These are phyloP conservation scores for Lablab purpureus DNA, from an alignment of 306 rosid species.

Conservation along the genomic window DNA sequence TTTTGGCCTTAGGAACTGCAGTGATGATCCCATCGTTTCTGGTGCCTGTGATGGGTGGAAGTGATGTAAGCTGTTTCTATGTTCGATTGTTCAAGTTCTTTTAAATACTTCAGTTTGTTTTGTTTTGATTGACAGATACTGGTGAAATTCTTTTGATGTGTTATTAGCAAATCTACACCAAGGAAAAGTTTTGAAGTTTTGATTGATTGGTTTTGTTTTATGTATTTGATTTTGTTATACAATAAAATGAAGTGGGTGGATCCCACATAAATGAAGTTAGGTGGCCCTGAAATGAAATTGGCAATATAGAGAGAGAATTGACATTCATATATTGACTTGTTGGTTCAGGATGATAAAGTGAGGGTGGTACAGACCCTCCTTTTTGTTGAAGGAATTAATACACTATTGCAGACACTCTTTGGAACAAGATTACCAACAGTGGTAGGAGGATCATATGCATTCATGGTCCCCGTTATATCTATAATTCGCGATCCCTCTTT, in stretches of 20 bases:
- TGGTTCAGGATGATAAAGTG: slow-evolving; percentile 88
- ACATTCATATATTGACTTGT: slow-evolving; percentile 22
- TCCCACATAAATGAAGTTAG: slow-evolving; percentile 32
- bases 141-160: not conserved
- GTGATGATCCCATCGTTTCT: slow-evolving; percentile 98
- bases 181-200: not conserved
- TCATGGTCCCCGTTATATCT: slow-evolving; percentile 97
- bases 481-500: slow-evolving; percentile 81
- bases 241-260: slow-evolving; percentile 26
- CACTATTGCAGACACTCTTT: slow-evolving; percentile 91
- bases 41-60: slow-evolving; percentile 95
- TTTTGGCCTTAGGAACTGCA: slow-evolving; percentile 95
- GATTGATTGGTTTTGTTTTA: slow-evolving; percentile 3
- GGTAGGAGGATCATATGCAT: slow-evolving; percentile 93
- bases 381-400: slow-evolving; percentile 91
- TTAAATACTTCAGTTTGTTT: slow-evolving; percentile 5
- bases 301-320: slow-evolving; percentile 31
- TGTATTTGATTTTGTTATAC: slow-evolving; percentile 28
- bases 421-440: slow-evolving; percentile 97
- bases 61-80: slow-evolving; percentile 66
- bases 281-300: slow-evolving; percentile 33
- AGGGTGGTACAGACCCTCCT: slow-evolving; percentile 96
- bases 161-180: slow-evolving; percentile 16
- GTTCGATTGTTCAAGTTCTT: not conserved
- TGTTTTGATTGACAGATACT: slow-evolving; percentile 21